Evolutionary conservation across 2,329 filamentous ascomycete species (phyloP), one percentile per base, ranked within the genome.

Genomic region (Onygenales sp.): DNA sequence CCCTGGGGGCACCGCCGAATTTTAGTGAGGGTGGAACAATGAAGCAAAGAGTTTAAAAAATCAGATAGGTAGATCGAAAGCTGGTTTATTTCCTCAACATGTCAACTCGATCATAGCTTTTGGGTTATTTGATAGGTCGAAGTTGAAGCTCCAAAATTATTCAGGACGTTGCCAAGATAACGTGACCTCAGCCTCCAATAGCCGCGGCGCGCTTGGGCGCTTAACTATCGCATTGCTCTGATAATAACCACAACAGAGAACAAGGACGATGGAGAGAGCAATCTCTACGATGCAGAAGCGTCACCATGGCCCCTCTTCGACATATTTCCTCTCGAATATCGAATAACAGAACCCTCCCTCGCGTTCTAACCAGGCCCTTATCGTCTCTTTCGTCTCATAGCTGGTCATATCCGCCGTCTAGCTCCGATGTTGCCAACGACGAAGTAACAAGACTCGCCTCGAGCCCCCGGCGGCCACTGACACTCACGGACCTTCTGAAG

Each of bases 401-500:
- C 53, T 74, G 71, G 68, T 67, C 71, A 8, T 67, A 72, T 59
- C 74, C 74, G 13, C 72, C 72, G 43, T 73, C 72, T 52, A 72
- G 71, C 27, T 67, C 74, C n/a, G 73, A 73, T 45, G 78, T 82
- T 14, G 79, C 80, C 40, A 86, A 92, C 65, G 83, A 86, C 58
- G 87, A 93, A 66, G 87, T 97, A 59, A 81, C 84, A 45, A 81
- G 81, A 42, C 80, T 97, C 46, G 88, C 91, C 34, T 83, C 83
- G 54, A 84, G 86, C 64, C 84, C 85, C 37, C 80, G 95, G 51
- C 87, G 94, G 65, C 82, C 86, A 9, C 75, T 97, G 64, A 93
- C 88, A 31, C 80, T 98, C 36, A 84, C 86, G 54, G 93, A 97
- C 65, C 78, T 98, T 5, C 87, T 96, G 62, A 92, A 86, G 87